These are phyloP conservation scores for Bathelium albidoporum DNA, from an alignment of 495 filamentous ascomycete genomes.

Conservation along the genomic window DNA sequence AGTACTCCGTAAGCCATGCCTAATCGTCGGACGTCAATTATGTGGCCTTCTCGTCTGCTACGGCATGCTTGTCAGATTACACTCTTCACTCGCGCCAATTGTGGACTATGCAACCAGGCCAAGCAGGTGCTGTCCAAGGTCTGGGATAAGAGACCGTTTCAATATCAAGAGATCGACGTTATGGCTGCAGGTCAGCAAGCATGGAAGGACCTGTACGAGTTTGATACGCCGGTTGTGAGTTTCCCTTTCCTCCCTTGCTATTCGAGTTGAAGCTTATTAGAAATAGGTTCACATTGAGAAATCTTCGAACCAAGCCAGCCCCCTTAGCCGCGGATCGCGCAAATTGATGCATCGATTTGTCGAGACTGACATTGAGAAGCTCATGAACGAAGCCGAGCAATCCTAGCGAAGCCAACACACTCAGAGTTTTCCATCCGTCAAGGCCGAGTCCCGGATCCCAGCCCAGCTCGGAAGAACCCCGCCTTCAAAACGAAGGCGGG, in stretches of 20 bases:
- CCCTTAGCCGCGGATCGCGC: constrained; percentile 43
- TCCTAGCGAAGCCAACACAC: not conserved
- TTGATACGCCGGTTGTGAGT: constrained; percentile 73
- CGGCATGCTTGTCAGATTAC: constrained; percentile 58
- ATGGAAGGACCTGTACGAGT: constrained; percentile 80
- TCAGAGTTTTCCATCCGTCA: not conserved
- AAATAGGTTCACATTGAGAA: constrained; percentile 52
- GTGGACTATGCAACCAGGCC: constrained; percentile 68
- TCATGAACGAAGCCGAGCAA: constrained; percentile 51
- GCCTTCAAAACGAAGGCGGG: not conserved
- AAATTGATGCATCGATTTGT: constrained; percentile 84
- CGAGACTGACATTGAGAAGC: constrained; percentile 52
- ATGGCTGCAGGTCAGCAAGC: constrained; percentile 50
- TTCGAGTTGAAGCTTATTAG: constrained; percentile 14
- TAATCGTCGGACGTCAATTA: too few species aligned
- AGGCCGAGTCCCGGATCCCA: not conserved
- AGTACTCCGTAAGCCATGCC: constrained; percentile 2
- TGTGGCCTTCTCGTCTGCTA: constrained; percentile 20
- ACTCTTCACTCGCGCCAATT: constrained; percentile 70
- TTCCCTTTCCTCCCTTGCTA: not conserved
- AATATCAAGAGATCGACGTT: constrained; percentile 71
- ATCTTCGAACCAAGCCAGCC: constrained; percentile 26
- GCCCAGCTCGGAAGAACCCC: not conserved
- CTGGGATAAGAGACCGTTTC: constrained; percentile 58
- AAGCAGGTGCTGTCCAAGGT: constrained; percentile 60